phyloP scores from a whole-genome alignment of 768 basidiomycete genomes.

The Amanita pallidorosea region DNA sequence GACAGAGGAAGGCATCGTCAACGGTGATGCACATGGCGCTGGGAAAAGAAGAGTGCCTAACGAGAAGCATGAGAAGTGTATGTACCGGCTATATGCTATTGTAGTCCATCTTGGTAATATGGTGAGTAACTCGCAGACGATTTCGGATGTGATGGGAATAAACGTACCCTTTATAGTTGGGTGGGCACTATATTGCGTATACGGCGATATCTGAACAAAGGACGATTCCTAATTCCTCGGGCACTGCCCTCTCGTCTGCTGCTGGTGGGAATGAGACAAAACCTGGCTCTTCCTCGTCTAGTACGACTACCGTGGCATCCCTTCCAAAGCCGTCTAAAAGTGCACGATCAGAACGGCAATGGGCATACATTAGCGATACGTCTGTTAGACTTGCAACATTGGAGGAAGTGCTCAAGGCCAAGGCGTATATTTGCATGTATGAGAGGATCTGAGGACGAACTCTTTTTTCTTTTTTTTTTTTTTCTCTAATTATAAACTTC shows the following conservation, averaged over 20 bases:
- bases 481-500: neutral
- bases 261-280: neutral
- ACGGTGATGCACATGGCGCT: neutral
- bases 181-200: slow-evolving; percentile 86
- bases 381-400: slow-evolving; percentile 69
- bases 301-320: neutral
- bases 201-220: slow-evolving; percentile 49
- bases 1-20: slow-evolving; percentile 7
- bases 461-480: neutral
- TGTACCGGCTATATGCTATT: slow-evolving; percentile 69
- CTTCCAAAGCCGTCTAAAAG: slow-evolving; percentile 9
- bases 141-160: slow-evolving; percentile 4
- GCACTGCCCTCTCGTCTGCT: neutral
- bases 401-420: slow-evolving; percentile 84
- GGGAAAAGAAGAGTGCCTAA: slow-evolving; percentile 11
- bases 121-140: slow-evolving; percentile 32
- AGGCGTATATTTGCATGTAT: slow-evolving; percentile 93
- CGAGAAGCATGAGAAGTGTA: slow-evolving; percentile 30
- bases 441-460: slow-evolving; percentile 42
- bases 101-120: slow-evolving; percentile 84
- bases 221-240: slow-evolving; percentile 2
- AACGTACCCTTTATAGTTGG: slow-evolving; percentile 39
- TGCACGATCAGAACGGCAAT: slow-evolving; percentile 37
- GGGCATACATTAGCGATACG: slow-evolving; percentile 92
- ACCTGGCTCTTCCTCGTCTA: slow-evolving; percentile 3